Base-by-base conservation (phyloP, 768 basidiomycete genomes). In the Boletus barrowsii region DNA sequence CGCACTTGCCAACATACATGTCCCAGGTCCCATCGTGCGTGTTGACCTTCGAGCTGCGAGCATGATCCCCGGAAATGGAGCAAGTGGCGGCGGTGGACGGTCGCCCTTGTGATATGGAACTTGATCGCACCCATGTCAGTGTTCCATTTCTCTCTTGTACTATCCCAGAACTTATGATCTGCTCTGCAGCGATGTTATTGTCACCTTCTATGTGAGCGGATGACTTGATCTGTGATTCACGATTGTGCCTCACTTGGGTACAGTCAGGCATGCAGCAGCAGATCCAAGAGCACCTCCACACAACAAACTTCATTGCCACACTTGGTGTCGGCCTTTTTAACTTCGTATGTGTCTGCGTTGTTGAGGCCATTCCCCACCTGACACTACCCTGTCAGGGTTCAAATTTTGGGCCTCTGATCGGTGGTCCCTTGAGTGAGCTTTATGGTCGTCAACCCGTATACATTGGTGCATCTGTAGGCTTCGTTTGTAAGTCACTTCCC, bases 221-320 rank as follows among this genome's bases (percentile, higher is more conserved):
- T 11, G 20, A 22, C 29, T 36, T 42, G 11, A 13, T 42, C 17
- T 40, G 3, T 20, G n/a, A 35, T 48, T 32, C 42, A 24, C 3
- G 11, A 32, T 39, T 4, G 24, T 35, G 14, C 13, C 40, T 62
- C 32, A 59, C 49, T 36, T 14, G 32, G 5, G 15, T 26, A 14
- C 39, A 67, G 63, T 67, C 61, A 22, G 66, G 66, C 17, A 62
- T 68, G 47, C 62, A 68, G 33, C 59, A 60, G 9, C 64, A 66
- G 42, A 61, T 68, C 22, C 58, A 61, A 50, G 64, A 62, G n/a
- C 47, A 65, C 33, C 62, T 65, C 18, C 47, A 58, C 14, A 51
- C 56, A 14, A 57, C 63, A 8, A 26, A 49, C 3, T 56, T 54
- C 29, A 24, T 58, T 20, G 63, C 53, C 17, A 57, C 63, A 3